Evolutionary conservation across 306 rosid genomes (phyloP).

Genomic region (Oemleria cerasiformis): DNA sequence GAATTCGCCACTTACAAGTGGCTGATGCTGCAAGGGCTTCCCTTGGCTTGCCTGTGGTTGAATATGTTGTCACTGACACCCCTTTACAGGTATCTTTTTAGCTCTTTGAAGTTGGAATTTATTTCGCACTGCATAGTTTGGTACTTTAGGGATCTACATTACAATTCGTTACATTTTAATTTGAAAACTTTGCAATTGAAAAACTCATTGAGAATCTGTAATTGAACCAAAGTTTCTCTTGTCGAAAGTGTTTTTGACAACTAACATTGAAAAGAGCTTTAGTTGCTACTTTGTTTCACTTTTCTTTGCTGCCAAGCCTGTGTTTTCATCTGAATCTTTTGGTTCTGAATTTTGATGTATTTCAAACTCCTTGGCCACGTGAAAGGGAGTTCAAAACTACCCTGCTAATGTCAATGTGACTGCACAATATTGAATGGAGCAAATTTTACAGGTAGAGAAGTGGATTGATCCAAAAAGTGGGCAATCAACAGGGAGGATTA

Average conservation of each 20-base stretch:
- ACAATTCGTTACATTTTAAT: too few species aligned
- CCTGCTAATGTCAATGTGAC: slow-evolving; percentile 4
- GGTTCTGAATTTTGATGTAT: not conserved
- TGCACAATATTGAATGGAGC: slow-evolving; percentile 24
- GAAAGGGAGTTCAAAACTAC: not conserved
- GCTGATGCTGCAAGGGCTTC: slow-evolving; percentile 93
- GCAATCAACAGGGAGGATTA: slow-evolving; percentile 80
- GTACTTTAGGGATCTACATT: not conserved
- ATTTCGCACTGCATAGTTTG: not conserved
- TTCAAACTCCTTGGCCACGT: not conserved
- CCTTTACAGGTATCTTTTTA: slow-evolving; percentile 59
- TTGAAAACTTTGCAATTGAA: not conserved
- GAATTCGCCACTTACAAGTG: slow-evolving; percentile 74
- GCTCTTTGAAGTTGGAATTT: not conserved
- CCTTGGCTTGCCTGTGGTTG: slow-evolving; percentile 81
- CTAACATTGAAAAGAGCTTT: not conserved
- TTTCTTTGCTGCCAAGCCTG: slow-evolving; percentile 8
- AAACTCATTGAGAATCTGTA: not conserved
- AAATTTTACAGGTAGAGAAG: slow-evolving; percentile 66
- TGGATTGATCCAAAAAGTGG: slow-evolving; percentile 82
- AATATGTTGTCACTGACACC: slow-evolving; percentile 71
- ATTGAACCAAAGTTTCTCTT: not conserved
- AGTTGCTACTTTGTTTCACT: not conserved
- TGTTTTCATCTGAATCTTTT: slow-evolving; percentile 7
- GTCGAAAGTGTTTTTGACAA: not conserved